Conservation (phyloP, 179 eudicot species). For the Dionaea muscipula region DNA sequence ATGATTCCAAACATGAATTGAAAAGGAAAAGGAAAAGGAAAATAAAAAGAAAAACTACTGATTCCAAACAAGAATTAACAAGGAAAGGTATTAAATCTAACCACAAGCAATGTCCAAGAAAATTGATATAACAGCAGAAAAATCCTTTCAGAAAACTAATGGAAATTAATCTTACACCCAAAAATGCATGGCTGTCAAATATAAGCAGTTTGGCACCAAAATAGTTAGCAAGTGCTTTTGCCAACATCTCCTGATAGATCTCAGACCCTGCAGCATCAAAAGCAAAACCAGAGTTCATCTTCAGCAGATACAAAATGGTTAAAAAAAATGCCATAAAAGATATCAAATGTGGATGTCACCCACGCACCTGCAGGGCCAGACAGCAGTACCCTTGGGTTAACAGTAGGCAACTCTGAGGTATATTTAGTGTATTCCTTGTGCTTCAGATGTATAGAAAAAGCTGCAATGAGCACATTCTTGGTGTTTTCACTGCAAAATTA, state of each 20-base stretch:
- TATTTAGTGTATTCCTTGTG: conserved; percentile 67
- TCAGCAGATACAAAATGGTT: background rate
- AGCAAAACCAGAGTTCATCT: conserved; percentile 8
- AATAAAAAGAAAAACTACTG: too few species aligned
- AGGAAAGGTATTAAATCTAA: background rate
- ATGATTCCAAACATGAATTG: too few species aligned
- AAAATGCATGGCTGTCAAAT: conserved; percentile 71
- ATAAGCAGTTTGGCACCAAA: conserved; percentile 85
- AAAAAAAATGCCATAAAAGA: background rate
- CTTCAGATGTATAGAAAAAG: conserved; percentile 77
- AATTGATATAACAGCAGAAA: background rate
- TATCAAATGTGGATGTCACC: background rate
- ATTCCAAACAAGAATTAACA: too few species aligned
- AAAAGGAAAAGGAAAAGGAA: too few species aligned
- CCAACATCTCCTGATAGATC: conserved; percentile 90
- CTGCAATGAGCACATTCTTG: conserved; percentile 71
- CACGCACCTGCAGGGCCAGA: conserved; percentile 87
- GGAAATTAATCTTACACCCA: conserved; percentile 50
- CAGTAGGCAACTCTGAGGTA: conserved; percentile 70
- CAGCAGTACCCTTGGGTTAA: conserved; percentile 81
- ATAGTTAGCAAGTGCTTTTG: conserved; percentile 72
- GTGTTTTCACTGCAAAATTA: conserved; percentile 77
- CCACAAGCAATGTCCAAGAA: background rate
- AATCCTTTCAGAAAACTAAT: background rate
- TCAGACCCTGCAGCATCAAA: conserved; percentile 59